Evolutionary conservation across 768 basidiomycete genomes (phyloP).

Genomic region (Mycena vitilis): DNA sequence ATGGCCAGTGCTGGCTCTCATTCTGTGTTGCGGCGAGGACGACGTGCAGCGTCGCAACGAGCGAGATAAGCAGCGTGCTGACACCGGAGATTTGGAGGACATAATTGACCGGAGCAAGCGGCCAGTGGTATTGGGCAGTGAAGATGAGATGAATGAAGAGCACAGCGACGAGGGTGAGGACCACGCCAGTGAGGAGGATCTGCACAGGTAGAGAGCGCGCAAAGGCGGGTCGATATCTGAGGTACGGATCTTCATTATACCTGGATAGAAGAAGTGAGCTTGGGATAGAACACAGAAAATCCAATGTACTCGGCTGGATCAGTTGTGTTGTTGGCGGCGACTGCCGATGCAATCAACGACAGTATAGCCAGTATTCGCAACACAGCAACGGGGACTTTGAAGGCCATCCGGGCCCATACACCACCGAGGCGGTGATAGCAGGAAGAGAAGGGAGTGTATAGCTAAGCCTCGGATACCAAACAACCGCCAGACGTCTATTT

Average conservation of each 20-base stretch:
- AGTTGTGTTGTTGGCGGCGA: constrained; percentile 18
- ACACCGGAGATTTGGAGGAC: constrained; percentile 89
- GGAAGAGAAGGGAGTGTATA: background rate
- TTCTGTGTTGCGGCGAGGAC: constrained; percentile 68
- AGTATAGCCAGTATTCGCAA: constrained; percentile 25
- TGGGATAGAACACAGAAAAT: background rate
- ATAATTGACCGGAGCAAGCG: constrained; percentile 93
- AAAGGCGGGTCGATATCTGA: constrained; percentile 82
- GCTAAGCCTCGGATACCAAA: background rate
- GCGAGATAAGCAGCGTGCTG: constrained; percentile 79
- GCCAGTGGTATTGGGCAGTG: constrained; percentile 96
- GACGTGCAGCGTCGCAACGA: constrained; percentile 82
- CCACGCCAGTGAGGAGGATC: constrained; percentile 85
- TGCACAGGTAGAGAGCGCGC: constrained; percentile 92
- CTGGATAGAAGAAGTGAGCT: constrained; percentile 32
- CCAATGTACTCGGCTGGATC: constrained; percentile 4
- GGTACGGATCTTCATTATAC: constrained; percentile 73
- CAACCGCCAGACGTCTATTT: constrained; percentile 10
- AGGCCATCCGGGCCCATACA: constrained; percentile 25
- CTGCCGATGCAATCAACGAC: constrained; percentile 13
- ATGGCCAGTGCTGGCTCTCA: constrained; percentile 88
- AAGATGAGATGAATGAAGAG: constrained; percentile 94
- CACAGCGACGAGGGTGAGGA: constrained; percentile 85
- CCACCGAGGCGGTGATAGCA: background rate
- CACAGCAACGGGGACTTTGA: constrained; percentile 24